phyloP scores from a whole-genome alignment of 2,329 filamentous ascomycete genomes.

The Curvularia spicifera region DNA sequence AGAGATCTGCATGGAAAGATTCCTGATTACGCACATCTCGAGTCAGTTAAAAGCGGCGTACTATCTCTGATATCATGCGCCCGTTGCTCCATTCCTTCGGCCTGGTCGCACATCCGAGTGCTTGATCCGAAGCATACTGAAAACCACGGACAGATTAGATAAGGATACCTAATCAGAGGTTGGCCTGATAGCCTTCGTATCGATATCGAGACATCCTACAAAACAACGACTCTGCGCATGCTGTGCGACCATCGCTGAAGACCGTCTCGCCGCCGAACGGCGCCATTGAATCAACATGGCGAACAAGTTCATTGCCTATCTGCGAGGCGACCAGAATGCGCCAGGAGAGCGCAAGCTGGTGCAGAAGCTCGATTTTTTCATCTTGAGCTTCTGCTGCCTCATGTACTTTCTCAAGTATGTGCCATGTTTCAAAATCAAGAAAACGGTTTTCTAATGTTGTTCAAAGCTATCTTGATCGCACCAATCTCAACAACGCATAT shows the following conservation, averaged over 20 bases:
- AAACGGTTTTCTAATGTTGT: conserved; percentile 14
- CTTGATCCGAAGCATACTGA: conserved; percentile 15
- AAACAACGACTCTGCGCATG: not conserved
- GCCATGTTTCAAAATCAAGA: not conserved
- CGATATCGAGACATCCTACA: not conserved
- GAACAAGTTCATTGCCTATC: conserved; percentile 40
- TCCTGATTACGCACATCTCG: conserved; percentile 18
- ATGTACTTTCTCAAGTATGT: conserved; percentile 46
- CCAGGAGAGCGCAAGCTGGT: conserved; percentile 56
- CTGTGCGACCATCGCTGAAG: not conserved
- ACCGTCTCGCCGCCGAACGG: not conserved
- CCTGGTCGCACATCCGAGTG: conserved; percentile 15
- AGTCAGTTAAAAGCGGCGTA: conserved; percentile 22
- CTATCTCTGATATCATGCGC: conserved; percentile 21
- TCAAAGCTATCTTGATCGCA: conserved; percentile 46
- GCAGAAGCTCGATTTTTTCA: conserved; percentile 68
- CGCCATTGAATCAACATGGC: conserved; percentile 27
- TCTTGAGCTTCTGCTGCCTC: conserved; percentile 68
- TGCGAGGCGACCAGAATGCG: conserved; percentile 44
- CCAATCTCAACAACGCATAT: conserved; percentile 53
- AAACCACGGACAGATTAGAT: conserved; percentile 1
- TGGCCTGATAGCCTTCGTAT: not conserved
- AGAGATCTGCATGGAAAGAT: conserved; percentile 17
- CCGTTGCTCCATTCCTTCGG: conserved; percentile 5
- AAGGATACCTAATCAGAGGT: not conserved